Base-by-base conservation (phyloP, 352 stramenopile species). In the Phytopythium cucurbitacearum region DNA sequence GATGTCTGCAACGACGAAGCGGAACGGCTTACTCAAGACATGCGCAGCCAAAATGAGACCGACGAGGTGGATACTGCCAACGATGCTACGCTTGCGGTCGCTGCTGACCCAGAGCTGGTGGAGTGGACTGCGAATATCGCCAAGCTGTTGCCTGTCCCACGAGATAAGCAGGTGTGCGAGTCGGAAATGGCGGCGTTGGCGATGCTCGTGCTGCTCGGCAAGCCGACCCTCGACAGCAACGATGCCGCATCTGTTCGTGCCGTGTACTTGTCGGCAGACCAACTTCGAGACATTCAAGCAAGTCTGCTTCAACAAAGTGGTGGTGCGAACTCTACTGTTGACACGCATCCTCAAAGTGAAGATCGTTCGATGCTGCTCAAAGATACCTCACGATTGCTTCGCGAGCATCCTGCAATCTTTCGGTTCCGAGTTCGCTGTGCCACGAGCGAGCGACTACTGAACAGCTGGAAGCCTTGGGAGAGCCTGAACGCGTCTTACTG, bases 391-490 rank as follows among this genome's bases (percentile, higher is more conserved):
- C 21, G 21, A 28, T 28, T 60, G 40, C 43, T 71, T 9, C 5
- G 36, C 40, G 46, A 45, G 42, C 15, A 33, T 46, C 57, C 52
- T 36, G 6, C 33, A 45, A 40, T 16, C 13, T 61, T 81, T 37
- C 59, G 58, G 9, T 67, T 85, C 37, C 58, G 74, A 55, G 65
- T 70, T 11, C 62, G 62, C 0, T 71, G 64, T 48, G 43, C 40
- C 9, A 81, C 67, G 41, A 86, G 73, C 40, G 77, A 85, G 44
- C 62, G 68, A 15, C 48, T 86, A 8, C 57, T 79, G 7, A 86
- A 80, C 59, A 88, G 77, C 51, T 83, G 72, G 63, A 76, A 72
- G 45, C 60, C 69, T 33, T 88, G 77, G 77, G 72, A 86, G 43
- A 67, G 68, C 28, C 54, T 74, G 21, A 64, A 78, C 48, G 63